Evolutionary conservation across 2,329 filamentous ascomycete species (phyloP), one percentile per base, ranked within the genome.

Genomic region (Didymella segeticola): DNA sequence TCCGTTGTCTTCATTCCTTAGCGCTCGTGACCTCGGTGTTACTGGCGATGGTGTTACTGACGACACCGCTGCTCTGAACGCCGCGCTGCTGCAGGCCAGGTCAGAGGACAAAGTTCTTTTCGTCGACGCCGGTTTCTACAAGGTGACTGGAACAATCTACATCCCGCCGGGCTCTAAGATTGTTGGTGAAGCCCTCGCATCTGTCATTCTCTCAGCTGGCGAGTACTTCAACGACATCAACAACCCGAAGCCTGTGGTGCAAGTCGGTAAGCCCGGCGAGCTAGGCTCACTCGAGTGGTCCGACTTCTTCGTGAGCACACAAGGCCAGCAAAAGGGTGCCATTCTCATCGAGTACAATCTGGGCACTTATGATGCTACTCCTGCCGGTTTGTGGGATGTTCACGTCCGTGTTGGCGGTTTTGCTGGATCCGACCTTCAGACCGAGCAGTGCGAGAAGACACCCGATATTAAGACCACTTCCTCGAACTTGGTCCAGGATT

Each of bases 1-100:
- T 1, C 75, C 85, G 0, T 80, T 81, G 8, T 82, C 81, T 48
- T 82, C 81, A 11, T 95, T 96, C 66, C 75, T 93, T 58, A 65
- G 60, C 31, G 68, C 62, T 22, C 63, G 69, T 19, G 72, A 76
- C 47, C 72, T 75, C 43, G 79, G 75, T 43, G 91, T 90, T 65
- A 89, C 86, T 74, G 93, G 93, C 65, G 91, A 98, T 69, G 93
- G 93, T 31, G 74, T 88, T 87, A n/a, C 69, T 3, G 93, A 97
- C 65, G 93, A 96, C 63, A 96, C 93, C 2, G 84, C 82, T 3
- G 88, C 87, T 6, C 86, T 95, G 63, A 91, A 96, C 71, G 83
- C 83, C 49, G 79, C 91, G 30, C 83, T 96, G 56, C 78, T 93
- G 73, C 83, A 77, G 48, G 84, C 83, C 19, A 81, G 80, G 17